Percentiles rank a stretch among this genome's conserved stretches.
Evolutionary conservation across 129 eudicot genomes (phyloP).

Genomic region (Saussurea involucrata): DNA sequence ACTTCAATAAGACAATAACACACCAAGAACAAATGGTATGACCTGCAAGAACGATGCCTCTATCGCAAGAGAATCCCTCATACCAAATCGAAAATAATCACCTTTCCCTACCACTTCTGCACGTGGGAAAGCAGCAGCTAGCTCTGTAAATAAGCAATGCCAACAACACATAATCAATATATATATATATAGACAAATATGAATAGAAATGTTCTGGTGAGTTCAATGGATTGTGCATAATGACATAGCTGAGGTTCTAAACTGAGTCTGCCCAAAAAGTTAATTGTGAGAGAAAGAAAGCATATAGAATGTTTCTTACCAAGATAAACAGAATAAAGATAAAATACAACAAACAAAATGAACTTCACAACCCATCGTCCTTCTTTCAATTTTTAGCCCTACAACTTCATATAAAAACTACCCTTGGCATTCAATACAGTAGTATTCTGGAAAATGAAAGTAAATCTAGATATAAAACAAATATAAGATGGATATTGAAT

Average conservation of each 20-base stretch:
- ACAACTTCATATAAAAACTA: slow-evolving; percentile 6
- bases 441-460: background rate
- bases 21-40: background rate
- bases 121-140: slow-evolving; percentile 81
- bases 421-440: background rate
- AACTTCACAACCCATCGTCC: background rate
- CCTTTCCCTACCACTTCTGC: slow-evolving; percentile 90
- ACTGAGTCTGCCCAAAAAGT: background rate
- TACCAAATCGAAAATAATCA: slow-evolving; percentile 94
- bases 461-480: background rate
- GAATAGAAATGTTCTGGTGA: background rate
- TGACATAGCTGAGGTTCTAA: background rate
- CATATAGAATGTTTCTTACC: background rate
- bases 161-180: slow-evolving; percentile 7
- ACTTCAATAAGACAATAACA: background rate
- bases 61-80: slow-evolving; percentile 99
- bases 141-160: slow-evolving; percentile 44
- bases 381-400: background rate
- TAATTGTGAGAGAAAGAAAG: background rate
- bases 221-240: slow-evolving; percentile 4
- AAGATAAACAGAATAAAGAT: background rate
- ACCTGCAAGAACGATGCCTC: slow-evolving; percentile 99
- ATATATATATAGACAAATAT: background rate
- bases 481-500: background rate
- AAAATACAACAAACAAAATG: slow-evolving; percentile 1